phyloP scores from a whole-genome alignment of 2,329 filamentous ascomycete species.

The Botryotinia calthae region DNA sequence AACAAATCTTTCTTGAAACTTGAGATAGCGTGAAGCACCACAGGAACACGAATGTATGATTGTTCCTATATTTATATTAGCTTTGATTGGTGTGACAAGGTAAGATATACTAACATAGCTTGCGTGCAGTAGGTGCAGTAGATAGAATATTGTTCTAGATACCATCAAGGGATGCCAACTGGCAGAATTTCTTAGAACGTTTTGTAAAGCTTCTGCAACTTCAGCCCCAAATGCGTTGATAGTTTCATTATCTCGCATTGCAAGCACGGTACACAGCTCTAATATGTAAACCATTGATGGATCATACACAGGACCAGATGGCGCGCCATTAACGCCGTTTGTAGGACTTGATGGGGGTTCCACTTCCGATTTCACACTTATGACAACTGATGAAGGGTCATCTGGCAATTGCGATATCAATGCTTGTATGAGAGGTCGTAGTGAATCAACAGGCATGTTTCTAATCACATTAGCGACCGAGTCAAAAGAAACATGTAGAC shows the following conservation, averaged over 20 bases:
- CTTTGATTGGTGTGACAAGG: conserved; percentile 25
- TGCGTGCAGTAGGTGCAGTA: conserved; percentile 74
- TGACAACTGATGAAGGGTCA: conserved; percentile 74
- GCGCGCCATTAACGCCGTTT: conserved; percentile 56
- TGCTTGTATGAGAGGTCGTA: conserved; percentile 65
- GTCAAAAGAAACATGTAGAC: neutral
- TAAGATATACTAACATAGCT: conserved; percentile 67
- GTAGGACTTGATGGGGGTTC: conserved; percentile 56
- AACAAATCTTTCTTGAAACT: conserved; percentile 77
- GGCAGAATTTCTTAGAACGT: conserved; percentile 73
- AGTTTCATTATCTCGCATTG: conserved; percentile 71
- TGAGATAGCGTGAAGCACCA: conserved; percentile 87
- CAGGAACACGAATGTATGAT: conserved; percentile 86
- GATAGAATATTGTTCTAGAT: conserved; percentile 81
- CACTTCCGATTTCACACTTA: conserved; percentile 85
- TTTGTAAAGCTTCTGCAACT: conserved; percentile 77
- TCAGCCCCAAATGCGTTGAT: conserved; percentile 72
- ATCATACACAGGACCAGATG: conserved; percentile 69
- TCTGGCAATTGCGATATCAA: conserved; percentile 85
- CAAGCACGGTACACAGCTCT: conserved; percentile 81
- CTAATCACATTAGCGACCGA: conserved; percentile 42
- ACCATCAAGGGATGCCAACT: conserved; percentile 81
- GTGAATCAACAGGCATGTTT: conserved; percentile 56
- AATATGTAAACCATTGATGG: conserved; percentile 86
- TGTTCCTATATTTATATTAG: conserved; percentile 59